These are phyloP conservation scores for Emergomyces africanus DNA, from an alignment of 2,329 filamentous ascomycete genomes.

Conservation along the genomic window DNA sequence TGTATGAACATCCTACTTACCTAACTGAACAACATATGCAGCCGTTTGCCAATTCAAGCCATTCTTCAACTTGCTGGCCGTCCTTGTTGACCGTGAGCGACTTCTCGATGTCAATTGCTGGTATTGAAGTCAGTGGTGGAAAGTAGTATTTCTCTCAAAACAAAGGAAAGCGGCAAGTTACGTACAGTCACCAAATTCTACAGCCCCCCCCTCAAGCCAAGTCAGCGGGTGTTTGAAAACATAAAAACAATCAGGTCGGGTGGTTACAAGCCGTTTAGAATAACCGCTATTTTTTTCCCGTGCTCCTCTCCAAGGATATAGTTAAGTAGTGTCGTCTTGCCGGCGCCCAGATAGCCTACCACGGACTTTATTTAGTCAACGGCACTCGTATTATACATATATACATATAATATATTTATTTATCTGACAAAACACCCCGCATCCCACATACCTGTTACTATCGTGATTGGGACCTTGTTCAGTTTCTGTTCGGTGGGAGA, in stretches of 20 bases:
- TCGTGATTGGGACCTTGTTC: constrained; percentile 37
- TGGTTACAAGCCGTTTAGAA: constrained; percentile 61
- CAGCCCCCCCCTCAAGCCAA: constrained; percentile 2
- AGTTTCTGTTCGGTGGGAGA: constrained; percentile 16
- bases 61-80: constrained; percentile 75
- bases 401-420: no score
- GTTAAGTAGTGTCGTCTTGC: constrained; percentile 90
- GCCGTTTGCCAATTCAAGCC: constrained; percentile 91
- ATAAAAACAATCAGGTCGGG: not conserved
- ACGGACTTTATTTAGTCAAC: constrained; percentile 1
- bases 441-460: constrained; percentile 33
- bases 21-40: constrained; percentile 98
- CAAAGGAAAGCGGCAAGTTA: constrained; percentile 7
- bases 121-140: constrained; percentile 4
- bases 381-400: constrained; percentile 1
- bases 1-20: constrained; percentile 29
- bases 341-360: constrained; percentile 80
- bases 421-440: not conserved
- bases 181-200: constrained; percentile 73
- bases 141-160: no score
- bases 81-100: constrained; percentile 81
- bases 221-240: constrained; percentile 9
- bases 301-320: constrained; percentile 92
- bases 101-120: constrained; percentile 89
- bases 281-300: constrained; percentile 96